Conservation (phyloP, 345 rosid species). For the Excoecaria cochinchinensis region DNA sequence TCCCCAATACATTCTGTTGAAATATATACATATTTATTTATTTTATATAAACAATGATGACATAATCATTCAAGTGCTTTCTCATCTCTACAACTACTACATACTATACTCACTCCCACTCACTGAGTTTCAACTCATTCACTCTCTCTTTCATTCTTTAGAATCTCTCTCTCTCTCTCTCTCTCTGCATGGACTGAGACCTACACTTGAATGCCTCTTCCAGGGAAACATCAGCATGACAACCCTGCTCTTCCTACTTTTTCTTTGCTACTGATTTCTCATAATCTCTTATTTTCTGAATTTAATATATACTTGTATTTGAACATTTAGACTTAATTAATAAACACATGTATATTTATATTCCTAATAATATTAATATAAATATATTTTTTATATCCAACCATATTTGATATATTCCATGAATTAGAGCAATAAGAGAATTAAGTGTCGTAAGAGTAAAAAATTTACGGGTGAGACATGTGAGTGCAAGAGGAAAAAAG, state of each 20-base stretch:
- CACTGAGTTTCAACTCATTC: conserved; percentile 28
- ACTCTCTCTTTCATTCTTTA: background rate
- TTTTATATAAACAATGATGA: conserved; percentile 31
- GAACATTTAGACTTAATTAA: no score
- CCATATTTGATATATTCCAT: no score
- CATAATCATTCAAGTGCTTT: conserved; percentile 34
- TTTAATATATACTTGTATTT: no score
- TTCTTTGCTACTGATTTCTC: conserved; percentile 11
- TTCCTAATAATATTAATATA: no score
- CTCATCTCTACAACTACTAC: background rate
- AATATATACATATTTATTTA: no score
- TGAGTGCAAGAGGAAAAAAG: no score
- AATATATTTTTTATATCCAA: no score
- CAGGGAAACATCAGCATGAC: conserved; percentile 51
- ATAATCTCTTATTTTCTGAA: background rate
- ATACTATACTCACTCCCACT: background rate
- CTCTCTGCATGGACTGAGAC: conserved; percentile 27
- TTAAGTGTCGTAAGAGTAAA: no score
- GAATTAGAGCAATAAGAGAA: no score
- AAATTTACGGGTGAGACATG: no score
- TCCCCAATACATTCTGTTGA: conserved; percentile 21
- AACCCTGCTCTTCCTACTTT: conserved; percentile 26
- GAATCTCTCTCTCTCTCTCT: conserved; percentile 14
- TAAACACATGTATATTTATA: no score
- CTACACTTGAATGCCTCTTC: conserved; percentile 44